These are phyloP conservation scores for Diutina scorzettiae DNA, from an alignment of 1,139 yeast species.

Conservation along the genomic window DNA sequence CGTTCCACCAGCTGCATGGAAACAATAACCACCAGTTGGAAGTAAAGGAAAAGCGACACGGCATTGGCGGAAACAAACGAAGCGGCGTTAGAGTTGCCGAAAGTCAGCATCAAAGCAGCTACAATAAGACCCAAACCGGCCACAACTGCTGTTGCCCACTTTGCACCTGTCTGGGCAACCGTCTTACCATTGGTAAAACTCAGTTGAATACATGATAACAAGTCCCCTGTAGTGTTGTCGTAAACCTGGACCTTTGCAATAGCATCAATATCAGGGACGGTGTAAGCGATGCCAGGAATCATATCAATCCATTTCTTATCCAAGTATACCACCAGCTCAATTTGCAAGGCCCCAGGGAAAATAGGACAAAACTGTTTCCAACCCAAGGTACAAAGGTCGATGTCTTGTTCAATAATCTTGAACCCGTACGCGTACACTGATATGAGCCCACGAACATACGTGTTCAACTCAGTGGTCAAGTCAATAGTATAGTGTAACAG, in stretches of 20 bases:
- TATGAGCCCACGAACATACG: slow-evolving; percentile 45
- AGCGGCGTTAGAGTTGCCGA: slow-evolving; percentile 72
- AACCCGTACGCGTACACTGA: slow-evolving; percentile 72
- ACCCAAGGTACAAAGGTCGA: slow-evolving; percentile 47
- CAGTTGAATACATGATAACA: slow-evolving; percentile 59
- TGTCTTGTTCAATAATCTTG: slow-evolving; percentile 36
- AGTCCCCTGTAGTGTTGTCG: slow-evolving; percentile 24
- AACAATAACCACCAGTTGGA: slow-evolving; percentile 66
- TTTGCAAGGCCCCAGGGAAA: slow-evolving; percentile 56
- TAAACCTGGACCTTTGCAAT: slow-evolving; percentile 42
- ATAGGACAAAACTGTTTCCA: slow-evolving; percentile 79
- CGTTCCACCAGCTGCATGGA: slow-evolving; percentile 62
- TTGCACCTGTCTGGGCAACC: slow-evolving; percentile 62
- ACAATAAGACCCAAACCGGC: slow-evolving; percentile 68
- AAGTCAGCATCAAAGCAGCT: slow-evolving; percentile 57
- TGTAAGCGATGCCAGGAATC: slow-evolving; percentile 63
- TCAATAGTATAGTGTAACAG: slow-evolving; percentile 51
- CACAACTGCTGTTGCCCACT: slow-evolving; percentile 75
- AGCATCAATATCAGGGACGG: slow-evolving; percentile 73
- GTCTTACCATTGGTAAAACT: slow-evolving; percentile 62
- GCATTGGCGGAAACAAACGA: slow-evolving; percentile 69
- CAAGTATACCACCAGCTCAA: slow-evolving; percentile 54
- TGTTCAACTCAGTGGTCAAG: slow-evolving; percentile 47
- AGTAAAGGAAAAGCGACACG: slow-evolving; percentile 59
- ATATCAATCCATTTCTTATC: slow-evolving; percentile 28